Conservation (phyloP, 129 eudicot genomes). For the Heracleum sosnowskyi region DNA sequence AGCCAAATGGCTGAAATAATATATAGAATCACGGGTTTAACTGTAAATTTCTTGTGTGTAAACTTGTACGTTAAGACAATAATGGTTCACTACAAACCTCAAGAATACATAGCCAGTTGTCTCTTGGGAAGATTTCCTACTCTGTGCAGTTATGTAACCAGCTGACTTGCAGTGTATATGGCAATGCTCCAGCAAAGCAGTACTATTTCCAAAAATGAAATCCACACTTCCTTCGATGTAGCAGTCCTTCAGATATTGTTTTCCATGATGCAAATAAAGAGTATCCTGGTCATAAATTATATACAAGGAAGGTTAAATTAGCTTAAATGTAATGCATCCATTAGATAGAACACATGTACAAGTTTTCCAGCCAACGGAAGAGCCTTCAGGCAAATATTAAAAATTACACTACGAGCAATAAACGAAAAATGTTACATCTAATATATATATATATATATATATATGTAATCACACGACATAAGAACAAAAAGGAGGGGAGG, state of each 20-base stretch:
- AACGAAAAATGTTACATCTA: background rate
- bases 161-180: constrained; percentile 91
- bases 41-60: background rate
- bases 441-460: background rate
- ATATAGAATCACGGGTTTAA: background rate
- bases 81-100: constrained; percentile 38
- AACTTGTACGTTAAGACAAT: constrained; percentile 3
- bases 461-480: background rate
- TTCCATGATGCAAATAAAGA: constrained; percentile 78
- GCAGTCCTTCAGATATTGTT: constrained; percentile 82
- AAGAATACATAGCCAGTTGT: constrained; percentile 83
- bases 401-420: background rate
- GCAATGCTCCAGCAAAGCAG: constrained; percentile 90
- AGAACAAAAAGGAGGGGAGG: background rate
- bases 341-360: background rate
- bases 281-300: constrained; percentile 59
- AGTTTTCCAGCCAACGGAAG: background rate
- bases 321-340: background rate
- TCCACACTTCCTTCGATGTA: constrained; percentile 96
- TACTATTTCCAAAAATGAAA: constrained; percentile 94
- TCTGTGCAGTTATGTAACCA: constrained; percentile 84
- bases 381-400: background rate
- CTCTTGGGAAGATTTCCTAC: constrained; percentile 88
- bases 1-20: background rate
- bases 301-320: background rate